Evolutionary conservation across 2,329 filamentous ascomycete species (phyloP).

Genomic region (Xylaria sp.): DNA sequence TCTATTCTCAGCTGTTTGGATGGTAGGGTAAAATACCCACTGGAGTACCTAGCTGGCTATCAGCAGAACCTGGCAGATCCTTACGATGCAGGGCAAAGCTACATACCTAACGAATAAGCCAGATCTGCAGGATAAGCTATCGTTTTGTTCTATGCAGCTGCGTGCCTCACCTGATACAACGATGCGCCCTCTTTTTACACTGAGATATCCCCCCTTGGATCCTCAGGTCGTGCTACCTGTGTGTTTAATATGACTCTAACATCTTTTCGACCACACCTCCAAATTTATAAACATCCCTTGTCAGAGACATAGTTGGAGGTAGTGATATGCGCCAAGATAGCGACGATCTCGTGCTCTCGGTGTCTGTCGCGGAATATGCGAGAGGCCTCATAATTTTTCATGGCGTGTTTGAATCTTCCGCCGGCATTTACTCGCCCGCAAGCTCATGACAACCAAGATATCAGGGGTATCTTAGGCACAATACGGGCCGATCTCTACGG

Average conservation of each 20-base stretch:
- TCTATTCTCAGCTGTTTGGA: slow-evolving; percentile 26
- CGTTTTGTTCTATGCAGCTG: slow-evolving; percentile 29
- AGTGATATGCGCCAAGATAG: slow-evolving; percentile 29
- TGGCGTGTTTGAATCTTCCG: not conserved
- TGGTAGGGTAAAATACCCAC: slow-evolving; percentile 11
- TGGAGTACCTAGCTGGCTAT: not conserved
- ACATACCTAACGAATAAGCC: slow-evolving; percentile 14
- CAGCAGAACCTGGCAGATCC: slow-evolving; percentile 8
- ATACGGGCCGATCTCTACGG: not conserved
- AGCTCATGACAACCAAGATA: not conserved
- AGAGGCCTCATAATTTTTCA: slow-evolving; percentile 6
- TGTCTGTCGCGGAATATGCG: slow-evolving; percentile 25
- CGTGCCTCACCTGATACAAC: slow-evolving; percentile 35
- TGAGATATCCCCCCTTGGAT: slow-evolving; percentile 11
- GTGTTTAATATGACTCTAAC: not conserved
- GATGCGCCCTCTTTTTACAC: slow-evolving; percentile 21
- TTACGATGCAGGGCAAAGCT: slow-evolving; percentile 17
- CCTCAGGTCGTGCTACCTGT: slow-evolving; percentile 7
- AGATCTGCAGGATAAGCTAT: slow-evolving; percentile 28
- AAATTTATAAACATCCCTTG: slow-evolving; percentile 9
- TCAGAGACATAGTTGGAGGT: slow-evolving; percentile 16
- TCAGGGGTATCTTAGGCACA: slow-evolving; percentile 17
- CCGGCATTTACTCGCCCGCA: slow-evolving; percentile 7
- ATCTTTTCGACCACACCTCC: slow-evolving; percentile 11
- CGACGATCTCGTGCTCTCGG: slow-evolving; percentile 17